phyloP scores from a whole-genome alignment of 805 yeast species.

The Metschnikowia colocasiae region DNA sequence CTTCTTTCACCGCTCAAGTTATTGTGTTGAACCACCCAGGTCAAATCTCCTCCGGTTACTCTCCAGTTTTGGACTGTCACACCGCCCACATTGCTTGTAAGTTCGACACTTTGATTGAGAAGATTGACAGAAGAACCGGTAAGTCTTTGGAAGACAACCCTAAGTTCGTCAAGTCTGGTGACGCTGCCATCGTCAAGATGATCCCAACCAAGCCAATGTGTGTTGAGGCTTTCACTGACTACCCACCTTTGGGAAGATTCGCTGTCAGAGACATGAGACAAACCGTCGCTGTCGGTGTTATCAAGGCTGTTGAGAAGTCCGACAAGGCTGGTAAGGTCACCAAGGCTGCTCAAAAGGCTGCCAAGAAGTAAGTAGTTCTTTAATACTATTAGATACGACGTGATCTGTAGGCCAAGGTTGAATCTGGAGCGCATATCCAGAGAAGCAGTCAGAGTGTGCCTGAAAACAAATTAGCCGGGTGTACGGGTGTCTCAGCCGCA shows the following conservation, averaged over 20 bases:
- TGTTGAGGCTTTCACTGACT: conserved; percentile 43
- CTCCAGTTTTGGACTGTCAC: conserved; percentile 90
- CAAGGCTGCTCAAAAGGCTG: conserved; percentile 21
- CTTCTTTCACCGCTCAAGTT: conserved; percentile 79
- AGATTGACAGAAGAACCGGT: conserved; percentile 77
- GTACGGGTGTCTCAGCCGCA: no score
- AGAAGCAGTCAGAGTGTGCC: no score
- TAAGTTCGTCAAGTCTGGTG: conserved; percentile 37
- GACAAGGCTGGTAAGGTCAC: conserved; percentile 73
- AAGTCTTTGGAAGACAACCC: conserved; percentile 33
- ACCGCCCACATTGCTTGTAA: conserved; percentile 91
- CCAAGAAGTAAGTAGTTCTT: conserved; percentile 18
- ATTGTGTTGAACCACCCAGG: conserved; percentile 90
- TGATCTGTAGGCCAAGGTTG: no score
- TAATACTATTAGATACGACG: neutral
- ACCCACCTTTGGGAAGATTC: conserved; percentile 46
- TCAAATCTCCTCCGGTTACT: conserved; percentile 86
- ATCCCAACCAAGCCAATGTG: conserved; percentile 43
- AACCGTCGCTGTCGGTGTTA: conserved; percentile 99
- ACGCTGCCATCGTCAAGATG: conserved; percentile 41
- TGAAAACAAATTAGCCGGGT: no score
- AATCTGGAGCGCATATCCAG: no score
- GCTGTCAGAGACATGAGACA: conserved; percentile 99
- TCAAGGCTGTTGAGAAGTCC: conserved; percentile 89
- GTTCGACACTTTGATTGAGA: conserved; percentile 72